Base-by-base conservation (phyloP, 106 monocot species). In the Platanthera zijinensis region DNA sequence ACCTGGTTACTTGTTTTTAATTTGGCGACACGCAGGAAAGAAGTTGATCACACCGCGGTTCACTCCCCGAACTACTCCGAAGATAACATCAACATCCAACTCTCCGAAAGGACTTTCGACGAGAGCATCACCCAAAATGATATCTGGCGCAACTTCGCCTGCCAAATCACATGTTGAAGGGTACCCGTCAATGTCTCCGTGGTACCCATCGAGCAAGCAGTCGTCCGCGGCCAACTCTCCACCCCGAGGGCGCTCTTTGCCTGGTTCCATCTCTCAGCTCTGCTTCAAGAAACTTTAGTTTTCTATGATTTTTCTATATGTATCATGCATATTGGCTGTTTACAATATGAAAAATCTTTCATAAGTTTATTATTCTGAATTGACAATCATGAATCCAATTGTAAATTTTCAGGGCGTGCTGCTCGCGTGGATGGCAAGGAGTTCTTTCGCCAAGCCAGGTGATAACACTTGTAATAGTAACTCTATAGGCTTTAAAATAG, bases 381-480 rank as follows among this genome's bases (percentile, higher is more conserved):
- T n/a, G 8, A 25, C 10, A 30, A 64, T 0, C 64, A 64, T 64
- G 19, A 25, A 63, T 63, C 8, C 66, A 66, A 66, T 66, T 39
- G 8, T 32, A 11, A 66, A 32, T 66, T 66, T 84, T 51, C 78
- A 99, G 97, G 91, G 21, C 83, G 86, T 50, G 70, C 78, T 72
- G 87, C 86, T 71, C 94, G 82, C 39, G 89, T 99, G 49, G 94
- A 92, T 84, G 97, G 97, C 64, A 99, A 99, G 84, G 97, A 99
- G 56, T 92, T 99, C 86, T 99, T 99, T 63, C 97, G 94, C 21
- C 92, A 86, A 80, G 94, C 94, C 22, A 92, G 94, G 97, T 97
- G 57, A 72, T 82, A 74, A 73, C 53, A 57, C 67, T 8, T 71
- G 18, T 14, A 53, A 39, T 39, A 39, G 66, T 6, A 59, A 8